Percentiles rank a stretch among this genome's conserved stretches.
Conservation (phyloP, 257 asterid genomes). For the Catharanthus roseus region DNA sequence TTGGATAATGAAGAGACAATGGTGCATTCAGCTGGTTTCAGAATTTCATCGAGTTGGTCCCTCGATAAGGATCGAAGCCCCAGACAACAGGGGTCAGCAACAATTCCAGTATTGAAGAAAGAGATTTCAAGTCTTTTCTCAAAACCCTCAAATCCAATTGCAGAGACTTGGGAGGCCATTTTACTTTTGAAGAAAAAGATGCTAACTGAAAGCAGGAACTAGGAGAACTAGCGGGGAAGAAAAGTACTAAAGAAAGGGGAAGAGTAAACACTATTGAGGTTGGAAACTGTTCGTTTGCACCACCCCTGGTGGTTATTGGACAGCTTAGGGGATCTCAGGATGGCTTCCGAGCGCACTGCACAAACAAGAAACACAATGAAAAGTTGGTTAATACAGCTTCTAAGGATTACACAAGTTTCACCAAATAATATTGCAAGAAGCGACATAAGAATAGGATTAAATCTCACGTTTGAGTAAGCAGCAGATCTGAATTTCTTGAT, state of each 20-base stretch:
- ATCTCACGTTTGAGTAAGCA: conserved; percentile 89
- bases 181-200: conserved; percentile 17
- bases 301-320: conserved; percentile 28
- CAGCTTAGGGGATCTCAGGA: conserved; percentile 45
- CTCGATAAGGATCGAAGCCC: conserved; percentile 61
- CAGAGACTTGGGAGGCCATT: conserved; percentile 55
- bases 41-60: conserved; percentile 60
- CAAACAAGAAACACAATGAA: not conserved
- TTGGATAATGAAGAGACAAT: conserved; percentile 68
- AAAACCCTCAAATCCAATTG: conserved; percentile 82
- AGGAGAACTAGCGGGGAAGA: conserved; percentile 34
- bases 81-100: conserved; percentile 40
- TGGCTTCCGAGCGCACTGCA: conserved; percentile 86
- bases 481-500: conserved; percentile 93
- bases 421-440: not conserved
- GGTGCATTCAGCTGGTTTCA: conserved; percentile 76
- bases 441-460: not conserved
- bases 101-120: conserved; percentile 42
- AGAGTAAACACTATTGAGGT: conserved; percentile 18
- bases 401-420: not conserved
- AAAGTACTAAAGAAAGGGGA: conserved; percentile 7
- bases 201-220: conserved; percentile 22
- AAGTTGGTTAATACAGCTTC: not conserved
- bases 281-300: conserved; percentile 9
- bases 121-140: conserved; percentile 81